Evolutionary conservation across 495 filamentous ascomycete genomes (phyloP), one percentile per base, ranked within the genome.

Genomic region (Elasticomyces elasticus): DNA sequence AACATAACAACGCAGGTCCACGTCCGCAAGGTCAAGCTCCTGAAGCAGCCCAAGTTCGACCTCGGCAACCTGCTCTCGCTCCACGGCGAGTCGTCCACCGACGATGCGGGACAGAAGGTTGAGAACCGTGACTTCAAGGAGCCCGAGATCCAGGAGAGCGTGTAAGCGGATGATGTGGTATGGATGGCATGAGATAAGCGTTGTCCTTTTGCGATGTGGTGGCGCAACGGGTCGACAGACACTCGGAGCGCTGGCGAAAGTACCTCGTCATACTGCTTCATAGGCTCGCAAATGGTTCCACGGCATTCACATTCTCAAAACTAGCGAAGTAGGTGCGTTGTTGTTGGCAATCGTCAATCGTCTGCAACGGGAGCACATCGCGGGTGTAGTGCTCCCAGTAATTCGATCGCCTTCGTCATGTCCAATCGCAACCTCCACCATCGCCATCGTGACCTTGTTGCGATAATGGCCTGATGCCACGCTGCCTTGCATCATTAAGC

Each of bases 11-110:
- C 9, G 22, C 66, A 98, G 92, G 91, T 98, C 62, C 92, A 98
- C 79, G 94, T 98, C 72, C 91, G 92, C 72, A 98, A 98, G 81
- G 90, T 98, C 67, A 98, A 98, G 82, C 86, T 98, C 44, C 81
- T 98, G 51, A 98, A 98, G 82, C 69, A 80, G 51, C 92, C 92
- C 65, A 97, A 97, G 80, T 98, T 98, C 77, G 92, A 98, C 71
- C 87, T 98, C 55, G 92, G 92, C 74, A 84, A 88, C 62, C 80
- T 98, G 55, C 84, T 98, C 67, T 81, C 82, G 72, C 80, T 97
- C 56, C 92, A 98, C 79, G 94, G 94, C 69, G 94, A 98, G 80
- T 90, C 91, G 41, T 84, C 82, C 64, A 89, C 87, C 63, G 94
- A 98, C 71, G 92, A 98, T 74, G 79, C 86, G 71, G 92, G 92